Evolutionary conservation across 1,284 basidiomycete genomes (phyloP), one percentile per base, ranked within the genome.

Genomic region (Stygiomarasmius scandens): DNA sequence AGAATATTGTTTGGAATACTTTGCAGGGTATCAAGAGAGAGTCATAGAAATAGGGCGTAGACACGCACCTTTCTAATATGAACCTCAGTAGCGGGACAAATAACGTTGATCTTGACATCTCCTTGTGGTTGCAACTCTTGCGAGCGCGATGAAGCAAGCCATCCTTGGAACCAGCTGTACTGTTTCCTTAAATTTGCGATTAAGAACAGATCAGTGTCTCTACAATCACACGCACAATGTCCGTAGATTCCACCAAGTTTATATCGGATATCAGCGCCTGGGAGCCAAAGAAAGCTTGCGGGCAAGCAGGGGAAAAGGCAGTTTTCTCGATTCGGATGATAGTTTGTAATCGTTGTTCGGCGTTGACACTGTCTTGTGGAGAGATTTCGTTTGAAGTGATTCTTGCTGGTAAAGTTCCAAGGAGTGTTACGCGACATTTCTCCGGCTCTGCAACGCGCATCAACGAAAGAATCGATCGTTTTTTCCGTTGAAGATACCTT

Each of bases 1-100:
- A 2, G 84, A 76, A 16, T 82, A 77, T 70, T 98, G 96, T 29
- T 75, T 81, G 1, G 90, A 86, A 72, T 98, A 96, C 88, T 96
- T 71, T n/a, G n/a, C n/a, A n/a, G n/a, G n/a, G n/a, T n/a, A 12
- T 36, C 14, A 47, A 8, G 44, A 20, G 25, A 52, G 52, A 19
- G 43, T 10, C 29, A 27, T 53, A 12, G 25, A 4, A 34, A 49
- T 38, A 19, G 36, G 20, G 58, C 19, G 14, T 29, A 19, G 16
- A 19, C 11, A 61, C 70, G 19, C 32, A 83, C 87, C 78, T 96
- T 96, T 59, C 80, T 80, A 60, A 96, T 86, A 66, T 96, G 93
- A 0, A 84, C 82, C 12, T 92, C 87, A 0, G 92, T 95, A 4
- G 92, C 92, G 9, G 93, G 93, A 65, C 80, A 90, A 55, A 95